phyloP scores from a whole-genome alignment of 192 early-diverging fungal genomes.

The Umbelopsis ramanniana region DNA sequence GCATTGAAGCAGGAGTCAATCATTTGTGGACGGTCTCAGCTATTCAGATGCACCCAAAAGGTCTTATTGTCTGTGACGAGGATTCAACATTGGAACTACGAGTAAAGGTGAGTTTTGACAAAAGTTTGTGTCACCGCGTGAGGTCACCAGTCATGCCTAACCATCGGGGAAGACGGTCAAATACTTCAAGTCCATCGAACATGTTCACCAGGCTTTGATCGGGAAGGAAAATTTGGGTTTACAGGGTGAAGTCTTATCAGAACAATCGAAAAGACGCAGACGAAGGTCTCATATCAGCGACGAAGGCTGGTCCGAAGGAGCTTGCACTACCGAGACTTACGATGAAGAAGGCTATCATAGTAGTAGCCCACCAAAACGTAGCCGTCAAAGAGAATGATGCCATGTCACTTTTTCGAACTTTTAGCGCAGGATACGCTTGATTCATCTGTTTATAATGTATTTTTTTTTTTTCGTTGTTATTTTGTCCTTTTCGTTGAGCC shows the following conservation, averaged over 20 bases:
- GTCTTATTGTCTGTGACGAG: slow-evolving; percentile 84
- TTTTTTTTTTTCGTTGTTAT: not conserved
- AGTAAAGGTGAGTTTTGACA: slow-evolving; percentile 57
- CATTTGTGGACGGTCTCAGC: slow-evolving; percentile 91
- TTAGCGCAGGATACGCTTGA: slow-evolving; percentile 19
- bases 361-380: slow-evolving; percentile 18
- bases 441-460: not conserved
- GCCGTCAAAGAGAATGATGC: not conserved
- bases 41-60: slow-evolving; percentile 79
- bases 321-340: not conserved
- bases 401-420: not conserved
- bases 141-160: not conserved
- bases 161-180: slow-evolving; percentile 60
- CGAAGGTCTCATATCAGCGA: slow-evolving; percentile 10
- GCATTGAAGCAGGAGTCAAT: slow-evolving; percentile 81
- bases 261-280: slow-evolving; percentile 3
- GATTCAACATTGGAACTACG: slow-evolving; percentile 84
- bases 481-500: not conserved
- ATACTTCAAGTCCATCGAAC: slow-evolving; percentile 86
- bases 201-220: slow-evolving; percentile 74
- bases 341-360: slow-evolving; percentile 13
- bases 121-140: not conserved
- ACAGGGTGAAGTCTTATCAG: slow-evolving; percentile 46
- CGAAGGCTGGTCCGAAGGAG: slow-evolving; percentile 20
- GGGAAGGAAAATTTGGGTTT: slow-evolving; percentile 71